Evolutionary conservation across 352 stramenopile genomes (phyloP).

Genomic region (Globisporangium iwayamae): DNA sequence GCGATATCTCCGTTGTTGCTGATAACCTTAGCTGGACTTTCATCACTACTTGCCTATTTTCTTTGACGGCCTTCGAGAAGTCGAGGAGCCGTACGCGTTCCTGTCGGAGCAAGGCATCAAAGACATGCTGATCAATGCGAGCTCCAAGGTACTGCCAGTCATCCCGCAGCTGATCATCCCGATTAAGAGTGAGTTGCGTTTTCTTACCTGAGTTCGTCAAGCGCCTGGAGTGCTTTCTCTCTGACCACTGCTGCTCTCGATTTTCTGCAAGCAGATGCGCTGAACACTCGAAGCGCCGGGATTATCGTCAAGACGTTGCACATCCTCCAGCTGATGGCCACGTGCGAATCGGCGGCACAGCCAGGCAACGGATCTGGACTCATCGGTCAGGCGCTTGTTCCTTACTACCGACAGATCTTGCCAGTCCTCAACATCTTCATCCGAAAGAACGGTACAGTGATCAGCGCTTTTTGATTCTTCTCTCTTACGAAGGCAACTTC

Average conservation of each 20-base stretch:
- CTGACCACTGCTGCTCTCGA: neutral
- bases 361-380: constrained; percentile 80
- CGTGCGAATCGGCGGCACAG: constrained; percentile 83
- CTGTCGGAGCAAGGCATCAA: constrained; percentile 95
- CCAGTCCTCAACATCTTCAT: constrained; percentile 98
- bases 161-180: constrained; percentile 98
- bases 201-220: neutral
- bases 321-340: constrained; percentile 95
- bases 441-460: constrained; percentile 86
- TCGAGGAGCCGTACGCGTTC: constrained; percentile 96
- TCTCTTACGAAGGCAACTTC: neutral
- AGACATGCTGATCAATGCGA: constrained; percentile 96
- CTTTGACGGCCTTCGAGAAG: constrained; percentile 95
- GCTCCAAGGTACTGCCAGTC: constrained; percentile 94
- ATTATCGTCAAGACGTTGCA: constrained; percentile 98
- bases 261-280: constrained; percentile 36
- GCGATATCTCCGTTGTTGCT: neutral
- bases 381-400: constrained; percentile 95
- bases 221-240: neutral
- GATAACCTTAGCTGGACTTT: constrained; percentile 89
- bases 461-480: neutral
- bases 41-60: constrained; percentile 99
- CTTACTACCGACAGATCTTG: constrained; percentile 97
- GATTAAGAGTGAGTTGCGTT: constrained; percentile 88
- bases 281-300: constrained; percentile 91